These are phyloP conservation scores for Diaporthe capsici DNA, from an alignment of 2,329 filamentous ascomycete genomes.

Conservation along the genomic window DNA sequence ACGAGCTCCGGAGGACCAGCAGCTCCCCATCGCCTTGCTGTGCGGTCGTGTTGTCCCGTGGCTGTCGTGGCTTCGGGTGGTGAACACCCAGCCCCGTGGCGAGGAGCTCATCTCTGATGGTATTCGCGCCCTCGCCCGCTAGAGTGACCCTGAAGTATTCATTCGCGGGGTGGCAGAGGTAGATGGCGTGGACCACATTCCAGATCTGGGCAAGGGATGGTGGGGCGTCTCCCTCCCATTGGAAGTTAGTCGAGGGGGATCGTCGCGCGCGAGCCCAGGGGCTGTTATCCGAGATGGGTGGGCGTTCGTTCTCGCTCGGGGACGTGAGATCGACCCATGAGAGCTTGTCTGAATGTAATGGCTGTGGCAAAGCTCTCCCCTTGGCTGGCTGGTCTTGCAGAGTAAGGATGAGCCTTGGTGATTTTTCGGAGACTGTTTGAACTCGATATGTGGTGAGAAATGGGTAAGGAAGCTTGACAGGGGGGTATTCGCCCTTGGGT, in stretches of 20 bases:
- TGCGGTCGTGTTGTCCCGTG: constrained; percentile 41
- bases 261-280: constrained; percentile 60
- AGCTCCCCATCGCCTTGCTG: constrained; percentile 51
- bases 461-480: constrained; percentile 61
- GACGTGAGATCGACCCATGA: constrained; percentile 54
- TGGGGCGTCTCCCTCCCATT: constrained; percentile 53
- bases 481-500: constrained; percentile 46
- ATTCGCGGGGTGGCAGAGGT: constrained; percentile 57
- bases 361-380: constrained; percentile 52
- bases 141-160: constrained; percentile 61
- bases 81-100: constrained; percentile 31
- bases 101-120: constrained; percentile 47
- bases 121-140: constrained; percentile 52
- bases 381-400: constrained; percentile 52
- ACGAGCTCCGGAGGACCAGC: constrained; percentile 62
- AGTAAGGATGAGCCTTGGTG: constrained; percentile 47
- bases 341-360: constrained; percentile 55
- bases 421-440: constrained; percentile 47
- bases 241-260: constrained; percentile 56
- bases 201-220: constrained; percentile 61
- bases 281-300: constrained; percentile 49
- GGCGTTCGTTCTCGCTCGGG: constrained; percentile 44
- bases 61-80: constrained; percentile 55
- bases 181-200: constrained; percentile 61
- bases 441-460: constrained; percentile 60